A percentile compares a stretch with the other conserved stretches of the same genome.
These are phyloP conservation scores for Penicillium sp. DNA, from an alignment of 2,329 filamentous ascomycete species.

Conservation along the genomic window DNA sequence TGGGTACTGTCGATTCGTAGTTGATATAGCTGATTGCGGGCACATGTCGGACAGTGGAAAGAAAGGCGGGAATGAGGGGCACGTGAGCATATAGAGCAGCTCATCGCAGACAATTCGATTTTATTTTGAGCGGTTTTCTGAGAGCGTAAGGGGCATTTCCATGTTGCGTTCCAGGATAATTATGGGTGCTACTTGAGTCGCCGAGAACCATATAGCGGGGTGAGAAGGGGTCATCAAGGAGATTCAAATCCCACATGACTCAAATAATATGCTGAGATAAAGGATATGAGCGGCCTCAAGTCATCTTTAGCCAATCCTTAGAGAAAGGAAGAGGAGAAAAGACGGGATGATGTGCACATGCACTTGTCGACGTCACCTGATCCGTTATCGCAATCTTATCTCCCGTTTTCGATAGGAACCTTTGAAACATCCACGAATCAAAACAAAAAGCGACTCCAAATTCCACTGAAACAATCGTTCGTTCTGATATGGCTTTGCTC, in stretches of 20 bases:
- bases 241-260: constrained; percentile 13
- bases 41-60: constrained; percentile 68
- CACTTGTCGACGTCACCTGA: constrained; percentile 21
- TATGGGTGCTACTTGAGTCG: constrained; percentile 18
- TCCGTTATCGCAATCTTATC: constrained; percentile 9
- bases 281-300: not conserved
- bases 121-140: constrained; percentile 11
- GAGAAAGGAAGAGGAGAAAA: not conserved
- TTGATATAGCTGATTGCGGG: constrained; percentile 65
- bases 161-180: constrained; percentile 16
- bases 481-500: not conserved
- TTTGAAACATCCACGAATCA: not conserved
- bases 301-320: not conserved
- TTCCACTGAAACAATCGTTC: not conserved
- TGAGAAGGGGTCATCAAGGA: not conserved
- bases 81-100: constrained; percentile 64
- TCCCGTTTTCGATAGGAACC: not conserved
- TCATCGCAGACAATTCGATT: constrained; percentile 49
- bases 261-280: not conserved
- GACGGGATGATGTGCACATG: constrained; percentile 11
- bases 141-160: constrained; percentile 19
- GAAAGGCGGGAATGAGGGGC: constrained; percentile 56
- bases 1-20: constrained; percentile 59
- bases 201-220: constrained; percentile 14
- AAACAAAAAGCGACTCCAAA: not conserved